phyloP scores from a whole-genome alignment of 352 stramenopile genomes.

The Pythium aquatile region DNA sequence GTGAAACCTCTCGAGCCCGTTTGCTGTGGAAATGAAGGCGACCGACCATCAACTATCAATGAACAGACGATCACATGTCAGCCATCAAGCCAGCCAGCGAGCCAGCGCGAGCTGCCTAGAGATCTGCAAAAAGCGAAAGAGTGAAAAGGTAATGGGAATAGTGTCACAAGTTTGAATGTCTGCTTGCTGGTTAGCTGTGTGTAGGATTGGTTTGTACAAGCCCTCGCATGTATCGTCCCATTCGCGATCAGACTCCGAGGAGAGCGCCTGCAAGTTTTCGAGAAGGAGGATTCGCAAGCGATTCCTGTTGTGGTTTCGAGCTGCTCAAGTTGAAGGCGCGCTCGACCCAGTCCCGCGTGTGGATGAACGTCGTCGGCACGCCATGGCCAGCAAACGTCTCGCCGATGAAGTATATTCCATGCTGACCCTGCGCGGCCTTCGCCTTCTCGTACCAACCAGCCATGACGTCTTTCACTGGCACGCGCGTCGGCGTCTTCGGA shows the following conservation, averaged over 20 bases:
- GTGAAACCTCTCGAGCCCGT: not conserved
- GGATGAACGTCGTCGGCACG: conserved; percentile 17
- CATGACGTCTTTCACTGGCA: not conserved
- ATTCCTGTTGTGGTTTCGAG: not conserved
- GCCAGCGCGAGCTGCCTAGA: not conserved
- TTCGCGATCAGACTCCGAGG: no score
- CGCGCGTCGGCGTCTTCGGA: conserved; percentile 1
- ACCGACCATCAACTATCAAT: not conserved
- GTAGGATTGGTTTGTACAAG: no score
- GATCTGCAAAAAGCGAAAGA: conserved; percentile 1
- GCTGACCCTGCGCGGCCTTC: conserved; percentile 15
- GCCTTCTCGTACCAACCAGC: conserved; percentile 14
- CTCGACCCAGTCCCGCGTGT: conserved; percentile 15
- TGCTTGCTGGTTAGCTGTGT: not conserved
- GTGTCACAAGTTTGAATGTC: not conserved
- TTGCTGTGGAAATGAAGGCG: not conserved
- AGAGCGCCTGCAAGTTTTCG: no score
- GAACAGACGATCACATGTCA: not conserved
- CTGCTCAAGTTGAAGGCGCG: conserved; percentile 9
- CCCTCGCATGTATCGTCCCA: no score
- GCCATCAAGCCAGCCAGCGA: not conserved
- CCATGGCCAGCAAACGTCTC: conserved; percentile 17
- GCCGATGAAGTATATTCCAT: conserved; percentile 14
- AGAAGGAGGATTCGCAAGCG: no score
- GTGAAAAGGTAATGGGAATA: conserved; percentile 1